Evolutionary conservation across 495 filamentous ascomycete species (phyloP).

Genomic region (Arthonia radiata): DNA sequence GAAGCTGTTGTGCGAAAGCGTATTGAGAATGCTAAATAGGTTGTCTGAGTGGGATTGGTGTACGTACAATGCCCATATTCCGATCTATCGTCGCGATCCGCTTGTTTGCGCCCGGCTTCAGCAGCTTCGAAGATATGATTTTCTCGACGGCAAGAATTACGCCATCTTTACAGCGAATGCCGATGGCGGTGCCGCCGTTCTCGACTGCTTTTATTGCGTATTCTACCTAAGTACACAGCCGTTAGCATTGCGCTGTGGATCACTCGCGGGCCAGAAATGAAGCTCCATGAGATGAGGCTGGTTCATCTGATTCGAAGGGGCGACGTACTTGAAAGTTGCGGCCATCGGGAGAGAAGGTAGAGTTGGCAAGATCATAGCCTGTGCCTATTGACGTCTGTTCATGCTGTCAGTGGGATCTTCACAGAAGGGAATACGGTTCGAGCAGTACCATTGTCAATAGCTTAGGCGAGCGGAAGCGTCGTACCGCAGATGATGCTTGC

Average conservation of each 20-base stretch:
- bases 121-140: constrained; percentile 77
- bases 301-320: too few species aligned
- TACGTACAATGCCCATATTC: constrained; percentile 72
- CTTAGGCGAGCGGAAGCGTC: too few species aligned
- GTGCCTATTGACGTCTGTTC: constrained; percentile 93
- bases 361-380: constrained; percentile 97
- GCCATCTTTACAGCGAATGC: constrained; percentile 91
- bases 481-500: too few species aligned
- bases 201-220: constrained; percentile 97
- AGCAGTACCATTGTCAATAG: too few species aligned
- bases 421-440: too few species aligned
- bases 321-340: constrained; percentile 94
- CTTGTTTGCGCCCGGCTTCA: constrained; percentile 86
- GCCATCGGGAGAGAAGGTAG: constrained; percentile 95
- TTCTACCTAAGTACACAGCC: constrained; percentile 37
- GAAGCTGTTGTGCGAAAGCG: constrained; percentile 2
- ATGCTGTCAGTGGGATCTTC: constrained; percentile 1
- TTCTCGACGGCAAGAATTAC: constrained; percentile 94
- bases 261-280: constrained; percentile 1
- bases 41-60: background rate
- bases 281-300: background rate
- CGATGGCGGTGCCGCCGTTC: constrained; percentile 89
- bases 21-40: too few species aligned
- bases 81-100: constrained; percentile 84
- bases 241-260: constrained; percentile 3